A percentile compares a stretch with the other conserved stretches of the same genome.
These are phyloP conservation scores for Ceratocystis smalleyi DNA, from an alignment of 2,329 filamentous ascomycete species.

Conservation along the genomic window DNA sequence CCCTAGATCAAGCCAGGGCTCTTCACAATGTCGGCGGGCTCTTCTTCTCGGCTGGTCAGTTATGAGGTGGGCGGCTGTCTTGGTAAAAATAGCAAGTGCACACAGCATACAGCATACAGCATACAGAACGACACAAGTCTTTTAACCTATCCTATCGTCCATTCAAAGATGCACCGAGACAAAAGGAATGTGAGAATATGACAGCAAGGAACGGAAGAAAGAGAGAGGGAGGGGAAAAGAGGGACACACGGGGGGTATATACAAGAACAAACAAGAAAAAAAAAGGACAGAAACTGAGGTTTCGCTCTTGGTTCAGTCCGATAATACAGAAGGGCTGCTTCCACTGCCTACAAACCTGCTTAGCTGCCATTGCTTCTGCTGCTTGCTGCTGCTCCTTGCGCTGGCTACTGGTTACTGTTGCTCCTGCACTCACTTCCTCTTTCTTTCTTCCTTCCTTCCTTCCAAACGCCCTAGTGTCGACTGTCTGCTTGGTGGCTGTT, in stretches of 20 bases:
- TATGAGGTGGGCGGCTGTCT: background rate
- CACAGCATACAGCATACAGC: background rate
- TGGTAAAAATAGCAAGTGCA: background rate
- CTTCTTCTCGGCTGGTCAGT: background rate
- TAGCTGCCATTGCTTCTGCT: background rate
- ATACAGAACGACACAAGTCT: background rate
- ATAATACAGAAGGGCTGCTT: background rate
- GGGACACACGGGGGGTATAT: constrained; percentile 3
- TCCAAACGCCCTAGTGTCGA: background rate
- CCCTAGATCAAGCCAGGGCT: background rate
- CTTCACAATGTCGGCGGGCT: background rate
- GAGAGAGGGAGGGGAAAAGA: background rate
- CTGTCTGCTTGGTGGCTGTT: background rate
- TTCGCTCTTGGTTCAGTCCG: background rate
- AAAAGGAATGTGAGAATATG: background rate
- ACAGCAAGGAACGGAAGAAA: background rate
- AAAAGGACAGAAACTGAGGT: background rate
- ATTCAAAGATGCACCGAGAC: background rate
- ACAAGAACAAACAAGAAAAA: background rate
- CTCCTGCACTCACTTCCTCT: background rate
- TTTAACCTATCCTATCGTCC: background rate
- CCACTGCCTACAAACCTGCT: background rate
- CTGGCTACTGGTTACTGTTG: background rate
- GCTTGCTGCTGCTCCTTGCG: background rate
- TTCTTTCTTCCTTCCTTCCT: constrained; percentile 2